These are phyloP conservation scores for Albatrellus ellisii DNA, from an alignment of 768 basidiomycete species.

Conservation along the genomic window DNA sequence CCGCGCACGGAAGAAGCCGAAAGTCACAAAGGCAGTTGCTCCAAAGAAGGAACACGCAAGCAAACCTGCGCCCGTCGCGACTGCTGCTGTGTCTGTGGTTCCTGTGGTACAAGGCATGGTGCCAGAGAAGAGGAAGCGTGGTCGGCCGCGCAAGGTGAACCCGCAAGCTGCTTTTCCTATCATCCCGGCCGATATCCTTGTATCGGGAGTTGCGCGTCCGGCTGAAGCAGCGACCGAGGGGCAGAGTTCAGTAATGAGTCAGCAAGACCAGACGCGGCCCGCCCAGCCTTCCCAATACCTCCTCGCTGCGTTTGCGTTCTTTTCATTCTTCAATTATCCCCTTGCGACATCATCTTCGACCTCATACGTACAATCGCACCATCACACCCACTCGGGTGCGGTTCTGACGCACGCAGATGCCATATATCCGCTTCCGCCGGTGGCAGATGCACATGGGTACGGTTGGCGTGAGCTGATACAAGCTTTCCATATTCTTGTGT, in stretches of 20 bases:
- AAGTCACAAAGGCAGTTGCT: conserved; percentile 27
- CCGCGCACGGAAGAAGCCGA: conserved; percentile 52
- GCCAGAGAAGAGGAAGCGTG: conserved; percentile 75
- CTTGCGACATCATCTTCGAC: conserved; percentile 32
- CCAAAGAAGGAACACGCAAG: too few relatives aligned
- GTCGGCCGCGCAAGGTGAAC: conserved; percentile 64
- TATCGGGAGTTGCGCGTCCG: conserved; percentile 10
- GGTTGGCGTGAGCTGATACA: conserved; percentile 44
- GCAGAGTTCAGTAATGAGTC: conserved; percentile 8
- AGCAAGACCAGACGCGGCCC: conserved; percentile 7
- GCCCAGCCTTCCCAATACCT: conserved; percentile 42
- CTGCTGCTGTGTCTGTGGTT: conserved; percentile 12
- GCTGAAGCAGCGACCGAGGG: conserved; percentile 13
- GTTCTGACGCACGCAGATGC: conserved; percentile 33
- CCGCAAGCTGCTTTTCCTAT: conserved; percentile 18
- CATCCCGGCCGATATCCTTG: conserved; percentile 9
- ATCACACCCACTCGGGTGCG: conserved; percentile 44
- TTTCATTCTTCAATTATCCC: conserved; percentile 78
- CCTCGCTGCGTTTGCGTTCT: conserved; percentile 70
- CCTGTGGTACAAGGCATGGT: conserved; percentile 17
- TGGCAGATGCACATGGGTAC: conserved; percentile 19
- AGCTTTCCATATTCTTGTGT: conserved; percentile 51
- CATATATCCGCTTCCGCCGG: conserved; percentile 14
- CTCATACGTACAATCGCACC: conserved; percentile 11
- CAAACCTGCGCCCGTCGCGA: conserved; percentile 32